Evolutionary conservation across 352 stramenopile species (phyloP).

Genomic region (Pythium vanterpoolii): DNA sequence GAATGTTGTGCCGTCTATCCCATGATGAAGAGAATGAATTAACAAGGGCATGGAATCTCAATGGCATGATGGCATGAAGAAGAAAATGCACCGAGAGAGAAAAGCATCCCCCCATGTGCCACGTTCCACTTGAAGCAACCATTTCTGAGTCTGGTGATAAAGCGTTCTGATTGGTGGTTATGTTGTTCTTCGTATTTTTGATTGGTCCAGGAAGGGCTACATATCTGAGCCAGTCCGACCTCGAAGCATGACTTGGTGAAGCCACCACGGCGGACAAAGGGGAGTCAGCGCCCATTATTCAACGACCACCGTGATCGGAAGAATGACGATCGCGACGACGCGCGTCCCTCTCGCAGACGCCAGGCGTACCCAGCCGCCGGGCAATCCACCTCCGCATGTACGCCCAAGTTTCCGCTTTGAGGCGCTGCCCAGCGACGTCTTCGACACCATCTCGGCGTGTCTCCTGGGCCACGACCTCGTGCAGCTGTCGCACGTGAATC

Average conservation of each 20-base stretch:
- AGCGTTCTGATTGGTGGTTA: background rate
- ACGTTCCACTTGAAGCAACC: background rate
- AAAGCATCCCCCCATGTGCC: no score
- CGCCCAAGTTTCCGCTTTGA: constrained; percentile 16
- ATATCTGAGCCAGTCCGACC: background rate
- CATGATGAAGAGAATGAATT: background rate
- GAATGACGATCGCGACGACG: background rate
- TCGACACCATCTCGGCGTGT: constrained; percentile 8
- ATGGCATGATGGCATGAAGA: background rate
- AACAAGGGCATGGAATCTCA: background rate
- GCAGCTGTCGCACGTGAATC: constrained; percentile 12
- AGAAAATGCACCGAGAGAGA: no score
- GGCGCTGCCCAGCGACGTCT: constrained; percentile 17
- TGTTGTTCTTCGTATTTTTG: background rate
- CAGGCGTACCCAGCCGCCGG: background rate
- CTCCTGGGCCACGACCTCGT: constrained; percentile 17
- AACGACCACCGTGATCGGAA: no score
- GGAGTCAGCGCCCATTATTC: constrained; percentile 2
- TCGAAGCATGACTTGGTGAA: background rate
- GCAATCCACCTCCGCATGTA: background rate
- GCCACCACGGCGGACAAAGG: background rate
- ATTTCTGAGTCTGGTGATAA: background rate
- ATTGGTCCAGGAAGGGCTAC: background rate
- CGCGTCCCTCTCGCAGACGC: background rate
- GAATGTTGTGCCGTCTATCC: background rate